phyloP scores from a whole-genome alignment of 2,329 filamentous ascomycete species.

The Lomentospora prolificans region DNA sequence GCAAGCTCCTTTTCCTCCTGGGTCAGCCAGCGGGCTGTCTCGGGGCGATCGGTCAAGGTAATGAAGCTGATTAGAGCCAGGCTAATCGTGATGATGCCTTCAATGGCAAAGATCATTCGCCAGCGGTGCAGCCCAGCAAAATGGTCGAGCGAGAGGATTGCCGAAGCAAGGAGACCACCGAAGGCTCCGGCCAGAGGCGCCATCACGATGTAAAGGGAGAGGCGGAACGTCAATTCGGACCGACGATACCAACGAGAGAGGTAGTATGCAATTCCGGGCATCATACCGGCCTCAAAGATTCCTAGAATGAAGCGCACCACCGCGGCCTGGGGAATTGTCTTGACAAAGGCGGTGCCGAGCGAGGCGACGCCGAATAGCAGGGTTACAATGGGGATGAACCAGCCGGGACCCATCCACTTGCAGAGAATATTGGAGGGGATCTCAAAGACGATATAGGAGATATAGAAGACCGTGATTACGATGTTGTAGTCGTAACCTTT shows the following conservation, averaged over 20 bases:
- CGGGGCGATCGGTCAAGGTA: constrained; percentile 56
- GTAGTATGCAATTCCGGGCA: constrained; percentile 58
- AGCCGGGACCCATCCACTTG: constrained; percentile 55
- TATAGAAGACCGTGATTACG: constrained; percentile 52
- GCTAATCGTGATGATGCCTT: constrained; percentile 47
- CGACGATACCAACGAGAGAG: constrained; percentile 48
- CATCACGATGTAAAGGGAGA: constrained; percentile 56
- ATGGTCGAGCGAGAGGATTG: constrained; percentile 46
- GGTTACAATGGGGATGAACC: constrained; percentile 51
- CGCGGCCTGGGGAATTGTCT: constrained; percentile 32
- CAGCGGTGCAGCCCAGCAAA: constrained; percentile 48
- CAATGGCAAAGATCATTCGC: constrained; percentile 63
- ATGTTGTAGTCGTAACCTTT: constrained; percentile 51
- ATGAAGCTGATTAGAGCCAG: constrained; percentile 48
- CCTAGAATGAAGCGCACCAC: constrained; percentile 51
- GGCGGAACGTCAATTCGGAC: constrained; percentile 41
- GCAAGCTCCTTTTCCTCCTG: constrained; percentile 55
- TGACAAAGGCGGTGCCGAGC: constrained; percentile 50
- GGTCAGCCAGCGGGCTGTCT: constrained; percentile 54
- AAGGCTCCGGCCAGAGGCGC: constrained; percentile 59
- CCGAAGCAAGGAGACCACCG: constrained; percentile 53
- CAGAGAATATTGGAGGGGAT: constrained; percentile 53
- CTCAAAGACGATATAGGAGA: constrained; percentile 56
- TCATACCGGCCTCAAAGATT: constrained; percentile 54
- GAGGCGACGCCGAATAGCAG: constrained; percentile 49